Conservation (phyloP, 495 filamentous ascomycete species). For the Apiosordaria backusii region DNA sequence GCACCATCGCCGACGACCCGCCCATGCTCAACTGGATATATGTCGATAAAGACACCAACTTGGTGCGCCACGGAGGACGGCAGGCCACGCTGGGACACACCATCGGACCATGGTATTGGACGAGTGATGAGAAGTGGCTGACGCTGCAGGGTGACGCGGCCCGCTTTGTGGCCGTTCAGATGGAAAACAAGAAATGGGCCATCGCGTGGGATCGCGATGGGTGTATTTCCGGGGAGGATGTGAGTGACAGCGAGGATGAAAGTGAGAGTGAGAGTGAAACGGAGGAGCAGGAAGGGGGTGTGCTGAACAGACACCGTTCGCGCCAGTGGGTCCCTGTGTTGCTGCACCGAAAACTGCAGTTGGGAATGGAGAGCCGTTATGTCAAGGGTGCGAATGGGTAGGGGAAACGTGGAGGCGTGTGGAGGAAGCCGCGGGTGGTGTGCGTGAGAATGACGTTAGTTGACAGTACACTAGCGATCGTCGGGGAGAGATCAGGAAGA, state of each 20-base stretch:
- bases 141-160: constrained; percentile 45
- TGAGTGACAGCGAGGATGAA: constrained; percentile 27
- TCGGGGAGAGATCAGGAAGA: not conserved
- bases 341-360: constrained; percentile 30
- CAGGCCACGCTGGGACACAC: constrained; percentile 45
- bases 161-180: constrained; percentile 42
- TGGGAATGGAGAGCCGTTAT: constrained; percentile 42
- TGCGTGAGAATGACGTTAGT: not conserved
- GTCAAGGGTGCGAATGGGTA: constrained; percentile 34
- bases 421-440: constrained; percentile 11
- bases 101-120: constrained; percentile 57
- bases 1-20: constrained; percentile 55
- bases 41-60: constrained; percentile 53
- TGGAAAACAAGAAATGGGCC: constrained; percentile 44
- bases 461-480: not conserved
- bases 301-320: not conserved
- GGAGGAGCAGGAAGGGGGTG: constrained; percentile 23
- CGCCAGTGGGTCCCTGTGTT: constrained; percentile 30
- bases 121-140: constrained; percentile 50
- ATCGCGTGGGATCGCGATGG: constrained; percentile 43
- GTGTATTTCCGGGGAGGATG: constrained; percentile 24
- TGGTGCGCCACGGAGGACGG: constrained; percentile 53
- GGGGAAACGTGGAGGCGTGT: constrained; percentile 29
- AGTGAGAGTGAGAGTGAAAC: constrained; percentile 18
- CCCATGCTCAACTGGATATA: constrained; percentile 65